Base-by-base conservation (phyloP, 768 basidiomycete genomes). In the Panus rudis region DNA sequence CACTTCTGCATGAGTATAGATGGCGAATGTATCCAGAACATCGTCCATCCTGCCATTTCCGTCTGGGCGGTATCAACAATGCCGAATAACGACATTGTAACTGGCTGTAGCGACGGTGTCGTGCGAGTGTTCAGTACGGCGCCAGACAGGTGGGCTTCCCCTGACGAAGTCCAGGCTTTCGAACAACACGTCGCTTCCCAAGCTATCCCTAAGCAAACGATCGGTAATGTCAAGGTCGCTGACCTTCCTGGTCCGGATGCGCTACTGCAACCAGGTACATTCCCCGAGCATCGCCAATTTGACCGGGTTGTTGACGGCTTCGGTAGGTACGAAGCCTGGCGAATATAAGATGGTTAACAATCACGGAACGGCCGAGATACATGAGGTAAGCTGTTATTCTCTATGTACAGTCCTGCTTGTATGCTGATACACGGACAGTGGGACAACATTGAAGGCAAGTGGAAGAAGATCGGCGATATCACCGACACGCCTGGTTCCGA, bases 401-500 rank as follows among this genome's bases (percentile, higher is more conserved):
- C 34, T 20, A 28, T 20, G 20, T 6, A 17, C 31, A 22, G 16
- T 41, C 17, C 22, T 26, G 3, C 17, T 11, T 42, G 4, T 27
- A 7, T 24, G 38, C 25, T 7, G 8, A n/a, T 37, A 39, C 14
- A 20, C 10, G 14, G 14, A 3, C 47, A 97, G 91, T 98, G 94
- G 94, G 87, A 92, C 44, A 70, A 65, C 30, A 63, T 71, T 3
- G 65, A 69, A 8, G 66, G 63, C 14, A 73, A 71, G 20, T 99
- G 96, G 96, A 78, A 90, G 61, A 94, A 93, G 60, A 80, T 98
- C 25, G 96, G 96, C 19, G 86, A 93, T 52, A 93, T 98, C 4
- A 92, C 93, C 4, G 96, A 96, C 57, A 93, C 92, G 16, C 86
- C 94, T 40, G 88, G 92, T 19, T 79, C 83, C 26, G 79, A 79